Percentiles rank a stretch among this genome's conserved stretches.
phyloP scores from a whole-genome alignment of 352 stramenopile species.

The Phytopythium aichiense region DNA sequence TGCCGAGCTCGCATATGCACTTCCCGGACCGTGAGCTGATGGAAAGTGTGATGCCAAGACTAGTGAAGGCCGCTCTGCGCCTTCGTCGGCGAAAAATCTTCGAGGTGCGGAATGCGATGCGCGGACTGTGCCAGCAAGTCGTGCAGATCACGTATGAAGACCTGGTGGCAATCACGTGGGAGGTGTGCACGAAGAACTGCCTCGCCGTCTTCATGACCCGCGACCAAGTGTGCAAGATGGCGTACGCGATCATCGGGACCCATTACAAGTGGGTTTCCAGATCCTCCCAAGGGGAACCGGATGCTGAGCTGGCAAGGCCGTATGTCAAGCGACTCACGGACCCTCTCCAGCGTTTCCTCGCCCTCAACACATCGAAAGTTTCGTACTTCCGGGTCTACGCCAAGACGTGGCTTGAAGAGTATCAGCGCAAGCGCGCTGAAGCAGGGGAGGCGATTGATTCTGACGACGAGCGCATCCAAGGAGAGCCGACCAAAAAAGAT shows the following conservation, averaged over 20 bases:
- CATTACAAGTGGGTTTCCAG: background rate
- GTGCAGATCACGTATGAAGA: constrained; percentile 40
- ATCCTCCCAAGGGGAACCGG: background rate
- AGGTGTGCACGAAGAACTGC: constrained; percentile 32
- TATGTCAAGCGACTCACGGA: background rate
- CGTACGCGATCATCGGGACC: background rate
- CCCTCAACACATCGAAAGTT: background rate
- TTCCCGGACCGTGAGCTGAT: constrained; percentile 40
- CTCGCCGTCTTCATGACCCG: constrained; percentile 11
- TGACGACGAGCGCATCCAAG: background rate
- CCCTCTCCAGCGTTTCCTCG: background rate
- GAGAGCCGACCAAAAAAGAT: background rate
- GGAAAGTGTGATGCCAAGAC: constrained; percentile 30
- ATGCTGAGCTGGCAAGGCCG: background rate
- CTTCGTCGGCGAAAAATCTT: constrained; percentile 35
- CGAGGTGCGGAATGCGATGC: constrained; percentile 45
- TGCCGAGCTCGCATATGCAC: constrained; percentile 37
- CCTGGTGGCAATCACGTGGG: constrained; percentile 35
- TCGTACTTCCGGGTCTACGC: constrained; percentile 2
- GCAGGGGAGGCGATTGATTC: background rate
- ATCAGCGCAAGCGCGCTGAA: background rate
- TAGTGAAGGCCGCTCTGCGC: constrained; percentile 27
- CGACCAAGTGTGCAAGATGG: constrained; percentile 2
- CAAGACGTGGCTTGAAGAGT: background rate
- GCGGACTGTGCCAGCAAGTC: constrained; percentile 25